phyloP scores from a whole-genome alignment of 1,284 basidiomycete genomes.

The Apiotrichum gracile region DNA sequence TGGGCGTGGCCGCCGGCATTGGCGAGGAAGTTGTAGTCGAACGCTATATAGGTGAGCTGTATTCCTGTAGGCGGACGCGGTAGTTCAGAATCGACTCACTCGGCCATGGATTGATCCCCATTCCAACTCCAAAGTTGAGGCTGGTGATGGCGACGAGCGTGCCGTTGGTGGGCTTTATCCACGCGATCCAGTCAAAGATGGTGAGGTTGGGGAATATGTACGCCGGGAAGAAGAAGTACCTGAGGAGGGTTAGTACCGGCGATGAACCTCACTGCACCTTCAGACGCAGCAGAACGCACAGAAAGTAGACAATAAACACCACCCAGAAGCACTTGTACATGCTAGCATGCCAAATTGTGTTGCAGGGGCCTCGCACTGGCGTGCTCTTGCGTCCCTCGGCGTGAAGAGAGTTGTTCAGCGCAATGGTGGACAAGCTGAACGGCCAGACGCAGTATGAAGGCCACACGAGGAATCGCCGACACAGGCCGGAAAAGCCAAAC shows the following conservation, averaged over 20 bases:
- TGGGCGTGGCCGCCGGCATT: too few species aligned
- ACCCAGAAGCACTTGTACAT: conserved; percentile 20
- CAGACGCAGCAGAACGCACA: background rate
- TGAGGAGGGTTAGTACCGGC: background rate
- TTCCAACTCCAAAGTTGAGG: conserved; percentile 29
- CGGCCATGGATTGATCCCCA: conserved; percentile 8
- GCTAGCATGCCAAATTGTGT: conserved; percentile 29
- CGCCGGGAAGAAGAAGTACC: conserved; percentile 46
- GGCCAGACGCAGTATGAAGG: conserved; percentile 54
- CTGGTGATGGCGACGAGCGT: conserved; percentile 29
- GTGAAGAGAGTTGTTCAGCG: conserved; percentile 29
- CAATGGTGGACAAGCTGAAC: conserved; percentile 30
- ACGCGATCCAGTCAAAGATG: conserved; percentile 59
- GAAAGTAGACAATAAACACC: conserved; percentile 11
- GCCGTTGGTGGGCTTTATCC: conserved; percentile 52
- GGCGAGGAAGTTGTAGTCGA: too few species aligned
- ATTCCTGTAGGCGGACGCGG: too few species aligned
- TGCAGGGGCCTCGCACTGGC: conserved; percentile 26
- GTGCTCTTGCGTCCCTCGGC: conserved; percentile 10
- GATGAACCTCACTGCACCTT: too few species aligned
- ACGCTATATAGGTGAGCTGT: too few species aligned
- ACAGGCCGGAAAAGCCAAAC: conserved; percentile 31
- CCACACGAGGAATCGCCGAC: conserved; percentile 31
- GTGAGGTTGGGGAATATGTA: conserved; percentile 50
- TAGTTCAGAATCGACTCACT: too few species aligned